phyloP scores from a whole-genome alignment of 2,329 filamentous ascomycete species.

The Alternaria solani region DNA sequence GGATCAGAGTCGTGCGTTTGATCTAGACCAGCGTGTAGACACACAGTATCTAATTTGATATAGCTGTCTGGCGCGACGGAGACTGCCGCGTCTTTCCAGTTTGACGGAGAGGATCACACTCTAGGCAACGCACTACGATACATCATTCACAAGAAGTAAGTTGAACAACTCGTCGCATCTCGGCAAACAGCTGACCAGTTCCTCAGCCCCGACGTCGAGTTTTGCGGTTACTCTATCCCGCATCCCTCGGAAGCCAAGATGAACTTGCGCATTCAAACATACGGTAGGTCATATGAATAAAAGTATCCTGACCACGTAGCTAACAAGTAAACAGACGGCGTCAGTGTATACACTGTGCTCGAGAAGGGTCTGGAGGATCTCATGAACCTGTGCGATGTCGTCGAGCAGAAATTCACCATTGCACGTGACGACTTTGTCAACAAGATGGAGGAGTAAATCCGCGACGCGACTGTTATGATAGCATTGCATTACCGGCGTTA shows the following conservation, averaged over 20 bases:
- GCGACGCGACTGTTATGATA: background rate
- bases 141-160: conserved; percentile 98
- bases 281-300: conserved; percentile 64
- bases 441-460: conserved; percentile 37
- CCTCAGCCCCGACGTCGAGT: conserved; percentile 88
- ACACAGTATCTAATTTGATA: conserved; percentile 2
- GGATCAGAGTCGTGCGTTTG: conserved; percentile 55
- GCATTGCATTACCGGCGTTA: conserved; percentile 47
- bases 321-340: conserved; percentile 67
- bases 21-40: no score
- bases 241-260: conserved; percentile 96
- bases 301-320: background rate
- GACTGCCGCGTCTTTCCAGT: conserved; percentile 93
- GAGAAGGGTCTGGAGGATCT: conserved; percentile 90
- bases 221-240: conserved; percentile 97
- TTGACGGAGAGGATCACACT: conserved; percentile 92
- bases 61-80: conserved; percentile 85
- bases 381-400: conserved; percentile 90
- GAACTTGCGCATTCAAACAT: conserved; percentile 97
- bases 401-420: conserved; percentile 84
- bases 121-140: conserved; percentile 93
- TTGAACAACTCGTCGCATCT: background rate
- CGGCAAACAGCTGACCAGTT: background rate
- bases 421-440: conserved; percentile 69
- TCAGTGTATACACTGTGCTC: conserved; percentile 82